Evolutionary conservation across 2,329 filamentous ascomycete genomes (phyloP).

Genomic region (Exserohilum turcica): DNA sequence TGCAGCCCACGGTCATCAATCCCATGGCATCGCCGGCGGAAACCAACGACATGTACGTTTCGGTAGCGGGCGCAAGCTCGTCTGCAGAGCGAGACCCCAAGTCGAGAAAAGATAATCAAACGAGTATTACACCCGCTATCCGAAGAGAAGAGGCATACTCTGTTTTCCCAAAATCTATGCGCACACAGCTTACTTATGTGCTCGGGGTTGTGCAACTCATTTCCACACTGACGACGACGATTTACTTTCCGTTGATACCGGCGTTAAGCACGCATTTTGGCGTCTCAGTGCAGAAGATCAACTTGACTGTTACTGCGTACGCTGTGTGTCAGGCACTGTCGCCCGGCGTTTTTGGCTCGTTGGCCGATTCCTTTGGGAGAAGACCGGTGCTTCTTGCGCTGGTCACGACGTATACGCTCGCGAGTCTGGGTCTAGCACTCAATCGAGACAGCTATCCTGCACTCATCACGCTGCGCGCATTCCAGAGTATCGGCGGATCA

Average conservation of each 20-base stretch:
- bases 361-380: not conserved
- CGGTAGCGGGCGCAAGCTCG: no score
- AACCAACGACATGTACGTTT: no score
- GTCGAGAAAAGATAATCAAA: no score
- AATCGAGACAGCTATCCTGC: not conserved
- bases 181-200: not conserved
- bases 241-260: slow-evolving; percentile 1
- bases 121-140: no score
- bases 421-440: not conserved
- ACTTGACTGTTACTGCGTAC: slow-evolving; percentile 1
- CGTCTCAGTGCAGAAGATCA: not conserved
- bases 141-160: no score
- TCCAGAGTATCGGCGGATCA: not conserved
- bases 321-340: not conserved
- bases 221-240: not conserved
- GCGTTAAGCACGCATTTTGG: not conserved
- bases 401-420: not conserved
- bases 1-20: no score
- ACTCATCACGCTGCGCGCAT: not conserved
- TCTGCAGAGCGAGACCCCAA: no score
- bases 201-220: not conserved
- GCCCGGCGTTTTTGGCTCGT: not conserved
- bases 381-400: not conserved
- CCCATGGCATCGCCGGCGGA: no score
- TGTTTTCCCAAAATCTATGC: no score